Base-by-base conservation (phyloP, 2,329 filamentous ascomycete species). In the Colletotrichum camelliae region DNA sequence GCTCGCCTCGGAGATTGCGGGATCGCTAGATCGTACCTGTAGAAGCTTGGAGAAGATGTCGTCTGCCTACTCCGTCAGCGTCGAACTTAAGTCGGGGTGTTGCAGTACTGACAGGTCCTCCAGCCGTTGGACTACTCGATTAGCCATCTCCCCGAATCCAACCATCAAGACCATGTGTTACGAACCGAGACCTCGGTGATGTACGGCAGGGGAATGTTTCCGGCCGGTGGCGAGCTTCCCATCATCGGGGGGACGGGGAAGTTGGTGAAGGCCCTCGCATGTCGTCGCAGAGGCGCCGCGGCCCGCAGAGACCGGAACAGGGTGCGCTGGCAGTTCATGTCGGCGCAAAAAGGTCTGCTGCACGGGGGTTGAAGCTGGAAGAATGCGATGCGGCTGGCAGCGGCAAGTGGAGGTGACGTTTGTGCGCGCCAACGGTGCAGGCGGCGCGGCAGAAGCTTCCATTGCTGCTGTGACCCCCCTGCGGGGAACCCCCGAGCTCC, bases 1-100 rank as follows among this genome's bases (percentile, higher is more conserved):
- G 43, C 10, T 24, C 12, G 33, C 74, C 85, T 18, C n/a, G 61
- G 74, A 64, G n/a, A 52, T 52, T 24, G 29, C 12, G 58, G 33
- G 39, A 31, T 35, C 8, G 43, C 57, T 18, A 7, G 10, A 13
- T 43, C 84, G 70, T 86, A 94, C 93, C 87, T 95, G 94, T 21
- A 96, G 86, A 7, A 96, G 88, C 81, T 95, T 93, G 24, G 94
- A 96, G 85, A 96, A 96, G 79, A 96, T 95, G 82, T 96, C 94
- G 86, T 94, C 94, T 94, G 64, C 82, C 77, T 71, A 29, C 58
- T n/a, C 24, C 70, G 76, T 70, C 31, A 74, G 67, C 21, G 74
- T 82, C 81, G 72, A 70, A 61, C 65, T 58, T 76, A 48, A 62
- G 70, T 67, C 72, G 64, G 12, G 33, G 58, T 8, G 6, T 39